Conservation (phyloP, 768 basidiomycete genomes). For the Polyporus arcularius region DNA sequence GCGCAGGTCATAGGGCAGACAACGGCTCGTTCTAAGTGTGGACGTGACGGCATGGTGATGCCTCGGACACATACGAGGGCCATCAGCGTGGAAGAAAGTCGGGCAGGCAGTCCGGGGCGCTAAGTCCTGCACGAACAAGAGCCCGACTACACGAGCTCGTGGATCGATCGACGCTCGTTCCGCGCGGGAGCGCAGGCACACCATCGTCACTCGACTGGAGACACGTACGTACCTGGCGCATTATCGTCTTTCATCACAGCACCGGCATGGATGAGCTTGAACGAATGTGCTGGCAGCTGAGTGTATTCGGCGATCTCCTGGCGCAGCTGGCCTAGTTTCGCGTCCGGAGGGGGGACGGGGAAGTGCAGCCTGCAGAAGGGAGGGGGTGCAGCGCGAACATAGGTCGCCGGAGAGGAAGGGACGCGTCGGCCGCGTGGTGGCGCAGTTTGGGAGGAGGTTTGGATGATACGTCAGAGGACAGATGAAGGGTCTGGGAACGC, state of each 20-base stretch:
- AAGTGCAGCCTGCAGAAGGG: conserved; percentile 43
- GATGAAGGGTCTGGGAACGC: neutral
- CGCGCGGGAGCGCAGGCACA: neutral
- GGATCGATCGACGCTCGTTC: conserved; percentile 9
- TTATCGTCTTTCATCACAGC: conserved; percentile 87
- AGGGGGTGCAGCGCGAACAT: neutral
- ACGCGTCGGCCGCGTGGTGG: neutral
- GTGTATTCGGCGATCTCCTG: conserved; percentile 71
- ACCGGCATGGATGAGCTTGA: conserved; percentile 90
- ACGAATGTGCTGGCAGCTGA: conserved; percentile 63
- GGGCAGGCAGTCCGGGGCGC: neutral
- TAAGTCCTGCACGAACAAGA: neutral
- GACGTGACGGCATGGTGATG: conserved; percentile 18
- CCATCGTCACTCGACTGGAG: conserved; percentile 2
- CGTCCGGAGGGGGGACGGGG: conserved; percentile 56
- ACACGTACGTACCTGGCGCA: conserved; percentile 52
- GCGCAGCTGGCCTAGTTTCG: conserved; percentile 61
- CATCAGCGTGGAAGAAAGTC: neutral
- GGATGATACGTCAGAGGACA: neutral
- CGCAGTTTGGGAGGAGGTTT: neutral
- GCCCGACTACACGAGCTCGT: neutral
- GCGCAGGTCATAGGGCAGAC: conserved; percentile 7
- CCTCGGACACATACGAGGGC: conserved; percentile 3
- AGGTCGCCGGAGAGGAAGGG: neutral
- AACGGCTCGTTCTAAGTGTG: neutral